Evolutionary conservation across 2,329 filamentous ascomycete species (phyloP), one percentile per base, ranked within the genome.

Genomic region (Aspergillus tamarii): DNA sequence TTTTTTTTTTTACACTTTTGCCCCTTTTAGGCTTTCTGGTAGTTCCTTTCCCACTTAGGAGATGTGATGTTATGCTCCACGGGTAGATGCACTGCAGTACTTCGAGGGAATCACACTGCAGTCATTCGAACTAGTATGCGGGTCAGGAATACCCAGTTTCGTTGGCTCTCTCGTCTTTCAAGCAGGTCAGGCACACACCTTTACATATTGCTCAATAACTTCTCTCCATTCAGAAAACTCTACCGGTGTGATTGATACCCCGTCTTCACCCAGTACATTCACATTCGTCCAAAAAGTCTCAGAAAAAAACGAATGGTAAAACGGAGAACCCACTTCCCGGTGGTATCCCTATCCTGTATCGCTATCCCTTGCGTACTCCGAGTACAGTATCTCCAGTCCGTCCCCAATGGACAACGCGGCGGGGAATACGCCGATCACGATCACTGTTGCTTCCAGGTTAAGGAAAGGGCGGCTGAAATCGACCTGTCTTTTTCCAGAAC

Each of bases 401-500:
- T 61, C 36, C 56, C 39, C 43, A 57, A 39, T 50, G 41, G 21
- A 45, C 58, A 57, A 57, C 52, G 59, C 43, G 64, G 50, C 59
- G 59, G 61, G 58, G 52, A 66, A 63, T 59, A 54, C 50, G 67
- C 56, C 66, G 64, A 68, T 64, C 65, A 53, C 61, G 58, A 54
- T 52, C 59, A 23, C 28, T 60, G 11, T 60, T 60, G 60, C 46
- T 59, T 54, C 48, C 50, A 53, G 50, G 46, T 16, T 57, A 14
- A 39, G 12, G 32, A 21, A 26, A 55, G 52, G 52, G 52, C 52
- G 30, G 41, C 53, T 58, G 16, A 36, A 65, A 59, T 59, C 36
- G 66, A 68, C 64, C 60, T 61, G 61, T 67, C 68, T 61, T 10
- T 59, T 70, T 70, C 68, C 66, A 70, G 68, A 70, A 70, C 60